Conservation (phyloP, 352 stramenopile genomes). For the Pythium myriotylum region DNA sequence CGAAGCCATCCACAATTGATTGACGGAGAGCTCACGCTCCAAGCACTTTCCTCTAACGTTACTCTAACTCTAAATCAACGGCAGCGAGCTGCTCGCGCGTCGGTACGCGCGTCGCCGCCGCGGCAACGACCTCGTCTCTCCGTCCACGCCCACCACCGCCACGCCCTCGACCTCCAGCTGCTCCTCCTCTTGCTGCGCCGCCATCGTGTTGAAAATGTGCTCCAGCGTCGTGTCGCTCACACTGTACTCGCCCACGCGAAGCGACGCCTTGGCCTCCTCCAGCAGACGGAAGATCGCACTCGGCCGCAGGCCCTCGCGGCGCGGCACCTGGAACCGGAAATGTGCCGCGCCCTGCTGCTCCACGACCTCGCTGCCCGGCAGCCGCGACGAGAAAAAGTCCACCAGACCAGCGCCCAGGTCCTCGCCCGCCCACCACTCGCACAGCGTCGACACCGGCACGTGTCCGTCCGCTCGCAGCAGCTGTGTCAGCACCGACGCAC, state of each 20-base stretch:
- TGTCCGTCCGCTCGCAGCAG: no score
- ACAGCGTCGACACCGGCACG: no score
- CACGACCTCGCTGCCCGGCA: constrained; percentile 40
- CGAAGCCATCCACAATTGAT: no score
- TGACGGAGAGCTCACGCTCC: no score
- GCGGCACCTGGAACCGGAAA: constrained; percentile 76
- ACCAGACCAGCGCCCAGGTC: constrained; percentile 39
- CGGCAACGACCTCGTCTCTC: no score
- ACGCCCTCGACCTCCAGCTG: no score
- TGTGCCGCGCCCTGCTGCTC: constrained; percentile 68
- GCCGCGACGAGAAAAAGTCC: constrained; percentile 51
- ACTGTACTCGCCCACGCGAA: constrained; percentile 82
- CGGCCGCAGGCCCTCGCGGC: constrained; percentile 50
- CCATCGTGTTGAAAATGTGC: constrained; percentile 92
- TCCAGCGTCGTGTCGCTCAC: constrained; percentile 90
- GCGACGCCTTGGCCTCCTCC: constrained; percentile 52
- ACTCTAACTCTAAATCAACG: no score
- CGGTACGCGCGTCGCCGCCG: no score
- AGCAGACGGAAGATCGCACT: constrained; percentile 68
- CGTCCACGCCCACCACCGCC: no score
- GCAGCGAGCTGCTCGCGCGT: no score
- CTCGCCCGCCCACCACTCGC: constrained; percentile 53
- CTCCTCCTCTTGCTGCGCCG: constrained; percentile 68
- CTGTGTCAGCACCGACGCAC: no score
- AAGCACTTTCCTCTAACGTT: no score